phyloP scores from a whole-genome alignment of 2,329 filamentous ascomycete species.

The Epichloe typhina region DNA sequence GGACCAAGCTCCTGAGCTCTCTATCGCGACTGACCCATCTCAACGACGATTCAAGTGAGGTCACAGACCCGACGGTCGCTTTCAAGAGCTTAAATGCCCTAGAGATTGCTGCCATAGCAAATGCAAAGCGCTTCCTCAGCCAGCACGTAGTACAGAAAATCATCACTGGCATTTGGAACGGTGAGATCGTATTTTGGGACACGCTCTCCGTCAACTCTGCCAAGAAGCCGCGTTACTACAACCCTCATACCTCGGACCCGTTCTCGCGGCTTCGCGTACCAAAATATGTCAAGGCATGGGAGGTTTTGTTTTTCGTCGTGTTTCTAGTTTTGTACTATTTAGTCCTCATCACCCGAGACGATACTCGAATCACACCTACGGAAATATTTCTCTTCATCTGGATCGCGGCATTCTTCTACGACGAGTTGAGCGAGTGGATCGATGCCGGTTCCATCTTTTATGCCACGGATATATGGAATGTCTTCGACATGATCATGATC shows the following conservation, averaged over 20 bases:
- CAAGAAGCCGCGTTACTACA: conserved; percentile 69
- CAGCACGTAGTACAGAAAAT: conserved; percentile 73
- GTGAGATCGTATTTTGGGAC: conserved; percentile 81
- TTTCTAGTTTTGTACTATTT: conserved; percentile 75
- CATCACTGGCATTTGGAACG: conserved; percentile 73
- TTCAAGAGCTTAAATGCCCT: conserved; percentile 76
- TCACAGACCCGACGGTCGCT: conserved; percentile 51
- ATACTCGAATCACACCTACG: conserved; percentile 48
- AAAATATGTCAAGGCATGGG: conserved; percentile 72
- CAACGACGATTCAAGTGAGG: conserved; percentile 25
- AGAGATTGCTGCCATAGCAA: conserved; percentile 70
- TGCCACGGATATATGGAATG: conserved; percentile 68
- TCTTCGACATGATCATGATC: conserved; percentile 64
- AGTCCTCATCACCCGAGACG: conserved; percentile 65
- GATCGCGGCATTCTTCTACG: conserved; percentile 78
- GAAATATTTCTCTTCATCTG: conserved; percentile 72
- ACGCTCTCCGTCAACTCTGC: conserved; percentile 56
- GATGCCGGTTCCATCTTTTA: conserved; percentile 84
- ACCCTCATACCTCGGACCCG: conserved; percentile 50
- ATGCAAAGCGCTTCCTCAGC: conserved; percentile 74
- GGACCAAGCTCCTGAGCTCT: conserved; percentile 37
- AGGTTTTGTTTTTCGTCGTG: conserved; percentile 65
- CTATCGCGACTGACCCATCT: conserved; percentile 39
- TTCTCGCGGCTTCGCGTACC: conserved; percentile 68
- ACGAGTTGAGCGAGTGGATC: conserved; percentile 71